Evolutionary conservation across 176 grass and related monocot genomes (phyloP), one percentile per base, ranked within the genome.

Genomic region (Eleusine coracana): DNA sequence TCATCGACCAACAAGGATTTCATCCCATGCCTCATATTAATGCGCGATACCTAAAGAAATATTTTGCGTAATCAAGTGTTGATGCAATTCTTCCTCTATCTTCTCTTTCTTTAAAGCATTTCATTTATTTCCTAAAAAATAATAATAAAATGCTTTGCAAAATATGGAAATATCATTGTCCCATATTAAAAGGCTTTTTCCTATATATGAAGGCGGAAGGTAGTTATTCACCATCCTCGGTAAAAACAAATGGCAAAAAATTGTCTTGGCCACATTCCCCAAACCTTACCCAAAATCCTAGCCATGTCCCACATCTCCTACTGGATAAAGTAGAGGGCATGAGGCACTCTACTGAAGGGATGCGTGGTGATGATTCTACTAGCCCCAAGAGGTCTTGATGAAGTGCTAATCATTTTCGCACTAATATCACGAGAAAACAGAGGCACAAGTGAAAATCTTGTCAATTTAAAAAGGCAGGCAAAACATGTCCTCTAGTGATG

Each of bases 191-290:
- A 25, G 25, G 25, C 25, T 25, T 25, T 25, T 25, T 25, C 25
- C 25, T 25, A 25, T 12, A 31, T 10, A 0, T 5, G 6, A 51
- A 34, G 14, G 25, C 14, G 15, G 25, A 17, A 45, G 69, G 69
- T 34, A 73, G 45, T 7, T 50, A 10, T 51, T 49, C 46, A 73
- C 14, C 45, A 73, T 51, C 70, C 70, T 51, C 46, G 27, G 45
- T 14, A 50, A 73, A 73, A 76, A 59, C 7, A 6, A 25, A 58
- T 2, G 36, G 52, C 74, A 75, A 51, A 56, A 75, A 39, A 38
- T 25, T 0, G 10, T 0, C 18, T 58, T 23, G 3, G 1, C 11
- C 6, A 2, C 16, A 16, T 4, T 5, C 21, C 20, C 0, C 3
- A 60, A 16, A 50, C 36, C 11, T 9, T 7, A 37, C 4, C 0